Evolutionary conservation across 441 rosid species (phyloP).

Genomic region (Populus hybrid): DNA sequence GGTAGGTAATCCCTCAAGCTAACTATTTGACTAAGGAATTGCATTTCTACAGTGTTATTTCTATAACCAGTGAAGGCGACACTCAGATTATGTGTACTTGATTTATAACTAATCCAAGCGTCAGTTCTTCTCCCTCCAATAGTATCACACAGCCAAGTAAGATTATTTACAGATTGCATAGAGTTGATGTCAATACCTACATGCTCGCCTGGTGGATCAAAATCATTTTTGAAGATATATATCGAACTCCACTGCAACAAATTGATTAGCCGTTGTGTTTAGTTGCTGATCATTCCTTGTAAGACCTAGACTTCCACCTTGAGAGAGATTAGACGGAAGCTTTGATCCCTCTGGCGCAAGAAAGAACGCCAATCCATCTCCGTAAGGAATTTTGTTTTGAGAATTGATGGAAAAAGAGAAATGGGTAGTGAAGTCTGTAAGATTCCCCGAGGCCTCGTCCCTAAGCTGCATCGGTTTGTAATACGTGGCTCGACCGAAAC

Average conservation of each 20-base stretch:
- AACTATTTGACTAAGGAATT: no score
- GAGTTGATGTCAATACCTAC: constrained; percentile 9
- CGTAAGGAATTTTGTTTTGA: background rate
- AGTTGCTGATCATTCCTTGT: background rate
- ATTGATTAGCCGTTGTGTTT: background rate
- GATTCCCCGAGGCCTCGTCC: constrained; percentile 8
- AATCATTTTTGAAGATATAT: background rate
- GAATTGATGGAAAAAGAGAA: constrained; percentile 20
- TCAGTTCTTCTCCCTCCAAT: no score
- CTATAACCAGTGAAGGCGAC: no score
- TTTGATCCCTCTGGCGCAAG: constrained; percentile 9
- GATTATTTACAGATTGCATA: no score
- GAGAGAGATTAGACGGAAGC: background rate
- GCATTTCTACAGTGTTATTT: no score
- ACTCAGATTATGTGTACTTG: no score
- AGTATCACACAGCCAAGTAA: no score
- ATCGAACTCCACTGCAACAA: constrained; percentile 11
- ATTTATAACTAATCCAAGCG: no score
- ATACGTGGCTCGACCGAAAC: background rate
- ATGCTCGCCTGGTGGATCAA: constrained; percentile 6
- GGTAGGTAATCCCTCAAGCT: no score
- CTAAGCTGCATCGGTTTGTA: constrained; percentile 15
- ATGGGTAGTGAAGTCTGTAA: constrained; percentile 18
- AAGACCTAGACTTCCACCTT: constrained; percentile 12
- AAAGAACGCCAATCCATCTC: constrained; percentile 19